Evolutionary conservation across 805 yeast species (phyloP).

Genomic region (Starmerella asiatica): DNA sequence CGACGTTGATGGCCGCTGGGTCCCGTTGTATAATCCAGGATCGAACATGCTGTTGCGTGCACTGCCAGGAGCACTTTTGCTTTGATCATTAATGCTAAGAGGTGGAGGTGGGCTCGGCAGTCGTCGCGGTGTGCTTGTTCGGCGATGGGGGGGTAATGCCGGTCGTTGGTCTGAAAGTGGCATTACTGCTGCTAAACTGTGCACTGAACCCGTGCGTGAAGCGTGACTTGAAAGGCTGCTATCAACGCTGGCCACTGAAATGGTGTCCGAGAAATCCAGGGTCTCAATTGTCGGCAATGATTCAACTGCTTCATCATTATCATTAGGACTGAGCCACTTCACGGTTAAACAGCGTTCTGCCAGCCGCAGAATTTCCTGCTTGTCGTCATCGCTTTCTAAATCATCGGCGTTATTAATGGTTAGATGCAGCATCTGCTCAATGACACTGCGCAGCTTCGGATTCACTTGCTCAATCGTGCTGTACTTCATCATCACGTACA

Average conservation of each 20-base stretch:
- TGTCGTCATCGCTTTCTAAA: constrained; percentile 1
- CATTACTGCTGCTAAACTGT: not conserved
- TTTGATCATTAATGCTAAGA: not conserved
- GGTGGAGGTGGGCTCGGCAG: not conserved
- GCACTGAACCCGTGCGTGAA: not conserved
- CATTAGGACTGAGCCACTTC: constrained; percentile 13
- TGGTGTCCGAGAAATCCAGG: not conserved
- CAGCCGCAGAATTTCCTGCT: constrained; percentile 12
- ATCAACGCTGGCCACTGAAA: not conserved
- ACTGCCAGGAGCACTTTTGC: not conserved
- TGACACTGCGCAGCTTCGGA: constrained; percentile 42
- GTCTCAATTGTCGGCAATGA: not conserved
- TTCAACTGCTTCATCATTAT: not conserved
- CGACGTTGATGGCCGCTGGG: not conserved
- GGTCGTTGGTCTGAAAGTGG: no score
- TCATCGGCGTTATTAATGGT: constrained; percentile 8
- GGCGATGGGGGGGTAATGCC: not conserved
- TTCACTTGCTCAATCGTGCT: constrained; percentile 43
- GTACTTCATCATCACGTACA: constrained; percentile 55
- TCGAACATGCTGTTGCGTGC: not conserved
- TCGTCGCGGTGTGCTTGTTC: no score
- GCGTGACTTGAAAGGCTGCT: not conserved
- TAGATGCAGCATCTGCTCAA: constrained; percentile 35
- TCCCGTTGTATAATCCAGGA: no score
- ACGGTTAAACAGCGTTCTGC: constrained; percentile 16